Evolutionary conservation across 208 protist genomes (phyloP).

Genomic region (Wallacemonas sp.): DNA sequence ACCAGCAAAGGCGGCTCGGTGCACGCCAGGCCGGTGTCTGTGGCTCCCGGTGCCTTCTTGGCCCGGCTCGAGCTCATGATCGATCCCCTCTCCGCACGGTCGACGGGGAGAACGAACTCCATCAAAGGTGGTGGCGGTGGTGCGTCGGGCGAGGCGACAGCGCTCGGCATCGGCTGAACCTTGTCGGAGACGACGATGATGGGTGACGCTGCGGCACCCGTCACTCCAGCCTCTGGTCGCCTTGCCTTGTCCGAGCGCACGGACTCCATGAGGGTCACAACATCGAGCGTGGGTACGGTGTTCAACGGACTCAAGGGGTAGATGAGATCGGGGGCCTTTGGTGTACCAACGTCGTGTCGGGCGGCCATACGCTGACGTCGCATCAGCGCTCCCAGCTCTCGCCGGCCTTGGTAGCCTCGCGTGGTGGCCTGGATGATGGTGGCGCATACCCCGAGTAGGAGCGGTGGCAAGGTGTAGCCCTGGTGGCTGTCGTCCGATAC

Average conservation of each 20-base stretch:
- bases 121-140: not conserved
- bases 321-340: not conserved
- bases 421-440: not conserved
- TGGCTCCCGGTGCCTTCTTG: too few species aligned
- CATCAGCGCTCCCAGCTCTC: too few species aligned
- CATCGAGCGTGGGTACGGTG: conserved; percentile 10
- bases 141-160: too few species aligned
- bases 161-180: too few species aligned
- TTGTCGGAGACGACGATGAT: too few species aligned
- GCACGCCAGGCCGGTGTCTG: too few species aligned
- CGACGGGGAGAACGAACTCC: not conserved
- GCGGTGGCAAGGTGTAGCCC: not conserved
- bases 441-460: not conserved
- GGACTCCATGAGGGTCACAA: conserved; percentile 6
- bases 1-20: too few species aligned
- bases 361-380: too few species aligned
- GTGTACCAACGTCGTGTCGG: not conserved
- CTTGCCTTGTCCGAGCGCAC: too few species aligned
- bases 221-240: not conserved
- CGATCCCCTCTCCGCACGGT: too few species aligned
- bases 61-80: too few species aligned
- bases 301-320: not conserved
- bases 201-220: too few species aligned
- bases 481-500: not conserved
- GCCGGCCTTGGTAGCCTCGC: not conserved